These are phyloP conservation scores for Leccinellum rugosiceps DNA, from an alignment of 768 basidiomycete species.

Conservation along the genomic window DNA sequence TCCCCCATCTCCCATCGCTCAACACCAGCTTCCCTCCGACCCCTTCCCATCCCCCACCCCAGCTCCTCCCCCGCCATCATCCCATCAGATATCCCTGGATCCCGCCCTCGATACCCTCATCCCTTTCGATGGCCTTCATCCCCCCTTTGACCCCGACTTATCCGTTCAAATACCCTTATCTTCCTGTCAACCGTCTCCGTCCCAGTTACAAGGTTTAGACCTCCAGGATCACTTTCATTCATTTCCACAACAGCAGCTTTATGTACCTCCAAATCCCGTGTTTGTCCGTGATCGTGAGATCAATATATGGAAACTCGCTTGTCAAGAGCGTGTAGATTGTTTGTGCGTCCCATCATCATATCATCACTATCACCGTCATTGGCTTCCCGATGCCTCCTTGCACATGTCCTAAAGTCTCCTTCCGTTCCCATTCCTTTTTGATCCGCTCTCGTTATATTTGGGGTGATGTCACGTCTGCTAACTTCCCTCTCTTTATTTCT, in stretches of 20 bases:
- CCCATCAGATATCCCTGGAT: slow-evolving; percentile 14
- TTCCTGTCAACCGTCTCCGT: slow-evolving; percentile 7
- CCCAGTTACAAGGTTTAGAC: slow-evolving; percentile 20
- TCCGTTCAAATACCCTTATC: slow-evolving; percentile 15
- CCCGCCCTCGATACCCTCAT: slow-evolving; percentile 26
- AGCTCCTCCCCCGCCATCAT: neutral
- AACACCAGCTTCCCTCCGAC: neutral
- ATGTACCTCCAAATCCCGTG: slow-evolving; percentile 27
- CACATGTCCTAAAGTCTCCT: neutral
- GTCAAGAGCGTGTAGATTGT: slow-evolving; percentile 34
- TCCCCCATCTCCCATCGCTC: neutral
- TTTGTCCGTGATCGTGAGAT: slow-evolving; percentile 33
- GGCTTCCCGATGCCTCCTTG: neutral
- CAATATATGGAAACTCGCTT: slow-evolving; percentile 35
- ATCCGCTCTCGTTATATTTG: slow-evolving; percentile 9
- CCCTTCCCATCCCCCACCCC: neutral
- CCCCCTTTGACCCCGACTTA: slow-evolving; percentile 18
- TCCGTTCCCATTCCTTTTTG: neutral
- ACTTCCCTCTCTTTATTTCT: neutral
- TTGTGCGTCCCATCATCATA: slow-evolving; percentile 21
- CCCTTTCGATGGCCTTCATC: slow-evolving; percentile 23
- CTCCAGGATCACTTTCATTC: slow-evolving; percentile 25
- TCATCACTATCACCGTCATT: neutral
- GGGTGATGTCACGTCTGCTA: slow-evolving; percentile 8
- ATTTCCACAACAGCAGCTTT: slow-evolving; percentile 24